Conservation (phyloP, 2,329 filamentous ascomycete species). For the Aspergillus transmontanensis region DNA sequence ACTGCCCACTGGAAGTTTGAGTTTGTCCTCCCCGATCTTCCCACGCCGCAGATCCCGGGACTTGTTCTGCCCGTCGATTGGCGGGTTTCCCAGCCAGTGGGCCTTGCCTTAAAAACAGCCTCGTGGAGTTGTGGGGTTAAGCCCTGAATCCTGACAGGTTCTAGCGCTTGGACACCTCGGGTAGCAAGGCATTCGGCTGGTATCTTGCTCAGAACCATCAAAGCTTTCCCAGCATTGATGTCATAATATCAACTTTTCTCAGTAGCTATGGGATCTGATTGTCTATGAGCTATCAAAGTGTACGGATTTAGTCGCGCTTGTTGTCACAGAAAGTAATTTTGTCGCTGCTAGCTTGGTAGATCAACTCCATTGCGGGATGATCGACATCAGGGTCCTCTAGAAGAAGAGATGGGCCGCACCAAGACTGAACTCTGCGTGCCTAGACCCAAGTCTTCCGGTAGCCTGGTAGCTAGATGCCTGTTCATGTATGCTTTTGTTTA, state of each 20-base stretch:
- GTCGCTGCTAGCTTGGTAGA: background rate
- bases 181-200: background rate
- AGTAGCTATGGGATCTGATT: background rate
- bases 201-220: background rate
- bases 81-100: conserved; percentile 13
- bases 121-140: conserved; percentile 28
- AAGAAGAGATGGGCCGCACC: background rate
- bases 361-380: conserved; percentile 10
- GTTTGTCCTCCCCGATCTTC: conserved; percentile 21
- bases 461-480: background rate
- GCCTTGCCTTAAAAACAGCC: conserved; percentile 23
- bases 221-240: background rate
- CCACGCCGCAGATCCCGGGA: conserved; percentile 21
- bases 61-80: conserved; percentile 7
- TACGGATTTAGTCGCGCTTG: background rate
- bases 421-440: conserved; percentile 1
- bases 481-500: background rate
- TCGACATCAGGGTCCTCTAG: conserved; percentile 17
- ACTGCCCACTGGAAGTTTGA: conserved; percentile 4
- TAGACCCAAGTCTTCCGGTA: conserved; percentile 11
- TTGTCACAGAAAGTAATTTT: background rate
- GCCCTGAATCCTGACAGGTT: conserved; percentile 24
- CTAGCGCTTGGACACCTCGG: conserved; percentile 9
- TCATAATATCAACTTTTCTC: background rate
- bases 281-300: background rate